Percentiles rank a stretch among this genome's conserved stretches.
Evolutionary conservation across 2,329 filamentous ascomycete species (phyloP).

Genomic region (Sporothrix globosa): DNA sequence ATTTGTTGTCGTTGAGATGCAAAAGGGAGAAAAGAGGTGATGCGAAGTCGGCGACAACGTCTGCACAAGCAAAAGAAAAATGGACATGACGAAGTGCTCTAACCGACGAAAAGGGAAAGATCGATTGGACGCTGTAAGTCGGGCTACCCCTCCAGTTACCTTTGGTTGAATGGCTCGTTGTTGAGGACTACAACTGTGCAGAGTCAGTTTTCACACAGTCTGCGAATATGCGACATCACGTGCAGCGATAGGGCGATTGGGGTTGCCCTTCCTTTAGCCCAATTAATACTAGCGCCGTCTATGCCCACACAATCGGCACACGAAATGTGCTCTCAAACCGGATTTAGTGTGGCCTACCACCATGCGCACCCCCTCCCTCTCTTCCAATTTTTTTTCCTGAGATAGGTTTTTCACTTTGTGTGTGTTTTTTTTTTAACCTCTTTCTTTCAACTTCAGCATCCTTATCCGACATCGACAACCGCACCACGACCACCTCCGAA

Average conservation of each 20-base stretch:
- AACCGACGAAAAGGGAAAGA: constrained; percentile 28
- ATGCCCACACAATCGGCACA: constrained; percentile 34
- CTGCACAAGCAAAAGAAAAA: constrained; percentile 13
- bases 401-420: constrained; percentile 28
- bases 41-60: background rate
- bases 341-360: constrained; percentile 31
- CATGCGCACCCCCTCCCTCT: constrained; percentile 26
- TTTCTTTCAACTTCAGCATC: constrained; percentile 26
- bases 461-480: constrained; percentile 31
- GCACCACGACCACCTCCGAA: constrained; percentile 33
- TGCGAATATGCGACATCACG: constrained; percentile 19
- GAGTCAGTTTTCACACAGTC: constrained; percentile 9
- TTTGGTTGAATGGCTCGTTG: background rate
- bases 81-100: constrained; percentile 28
- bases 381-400: constrained; percentile 30
- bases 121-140: constrained; percentile 26
- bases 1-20: constrained; percentile 20
- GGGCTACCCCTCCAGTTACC: constrained; percentile 25
- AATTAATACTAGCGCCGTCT: constrained; percentile 29
- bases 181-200: background rate
- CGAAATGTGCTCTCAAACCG: constrained; percentile 32
- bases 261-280: constrained; percentile 37
- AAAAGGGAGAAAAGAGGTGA: background rate
- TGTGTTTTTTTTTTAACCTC: constrained; percentile 29
- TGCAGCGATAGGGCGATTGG: constrained; percentile 29